Percentiles rank a stretch among this genome's conserved stretches.
Evolutionary conservation across 176 grass and related monocot species (phyloP).

Genomic region (Stipa capillata): DNA sequence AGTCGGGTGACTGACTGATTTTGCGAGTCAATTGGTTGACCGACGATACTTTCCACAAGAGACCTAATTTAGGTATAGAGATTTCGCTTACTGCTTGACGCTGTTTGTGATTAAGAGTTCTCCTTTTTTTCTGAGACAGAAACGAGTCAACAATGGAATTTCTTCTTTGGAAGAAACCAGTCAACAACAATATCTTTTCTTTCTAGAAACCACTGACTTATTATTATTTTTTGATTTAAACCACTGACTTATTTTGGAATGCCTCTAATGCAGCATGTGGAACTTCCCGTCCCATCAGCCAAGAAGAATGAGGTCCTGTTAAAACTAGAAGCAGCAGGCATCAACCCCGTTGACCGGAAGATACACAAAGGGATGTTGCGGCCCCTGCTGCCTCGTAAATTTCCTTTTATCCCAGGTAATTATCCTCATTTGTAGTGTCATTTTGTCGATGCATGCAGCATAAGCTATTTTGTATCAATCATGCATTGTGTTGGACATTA

Average conservation of each 20-base stretch:
- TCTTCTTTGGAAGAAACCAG: background rate
- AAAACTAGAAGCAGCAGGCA: conserved; percentile 54
- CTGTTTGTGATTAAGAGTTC: background rate
- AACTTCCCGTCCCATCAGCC: conserved; percentile 37
- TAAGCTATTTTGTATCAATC: background rate
- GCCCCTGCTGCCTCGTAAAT: conserved; percentile 47
- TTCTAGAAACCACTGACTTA: background rate
- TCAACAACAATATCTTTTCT: background rate
- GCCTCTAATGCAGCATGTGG: conserved; percentile 38
- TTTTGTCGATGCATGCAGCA: background rate
- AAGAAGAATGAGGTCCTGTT: conserved; percentile 57
- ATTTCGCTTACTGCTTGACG: background rate
- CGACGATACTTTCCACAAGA: background rate
- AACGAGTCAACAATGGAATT: background rate
- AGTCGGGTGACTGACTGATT: background rate
- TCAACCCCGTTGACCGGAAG: conserved; percentile 81
- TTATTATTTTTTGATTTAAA: too few relatives aligned
- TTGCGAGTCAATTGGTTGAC: background rate
- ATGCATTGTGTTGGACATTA: background rate
- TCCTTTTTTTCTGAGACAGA: too few relatives aligned
- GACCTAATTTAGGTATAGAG: background rate
- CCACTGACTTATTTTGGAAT: background rate
- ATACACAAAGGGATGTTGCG: conserved; percentile 44
- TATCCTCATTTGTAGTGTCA: background rate
- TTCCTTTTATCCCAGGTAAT: conserved; percentile 70